These are phyloP conservation scores for Candida coquimbonensis DNA, from an alignment of 805 yeast species.

Conservation along the genomic window DNA sequence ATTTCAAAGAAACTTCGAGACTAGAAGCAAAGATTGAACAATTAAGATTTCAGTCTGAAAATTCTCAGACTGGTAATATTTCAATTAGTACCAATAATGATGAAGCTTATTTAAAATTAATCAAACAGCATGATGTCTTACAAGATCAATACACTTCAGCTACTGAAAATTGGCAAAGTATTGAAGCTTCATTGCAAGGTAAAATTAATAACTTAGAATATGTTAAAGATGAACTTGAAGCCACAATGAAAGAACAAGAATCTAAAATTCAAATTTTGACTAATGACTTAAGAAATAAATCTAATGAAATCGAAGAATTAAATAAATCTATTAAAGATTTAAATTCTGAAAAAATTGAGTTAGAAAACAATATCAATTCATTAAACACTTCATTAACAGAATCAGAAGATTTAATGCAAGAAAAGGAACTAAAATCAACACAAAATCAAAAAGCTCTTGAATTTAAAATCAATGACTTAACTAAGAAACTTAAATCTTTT, in stretches of 20 bases:
- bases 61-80: slow-evolving; percentile 22
- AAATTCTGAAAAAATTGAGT: slow-evolving; percentile 20
- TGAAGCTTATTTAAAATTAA: slow-evolving; percentile 35
- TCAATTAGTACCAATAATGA: slow-evolving; percentile 21
- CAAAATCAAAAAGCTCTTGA: slow-evolving; percentile 16
- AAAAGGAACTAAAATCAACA: slow-evolving; percentile 9
- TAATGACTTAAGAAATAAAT: slow-evolving; percentile 25
- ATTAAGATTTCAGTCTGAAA: slow-evolving; percentile 57
- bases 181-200: slow-evolving; percentile 57
- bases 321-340: slow-evolving; percentile 14
- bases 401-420: slow-evolving; percentile 20
- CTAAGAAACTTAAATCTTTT: slow-evolving; percentile 12
- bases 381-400: slow-evolving; percentile 22
- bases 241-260: slow-evolving; percentile 19
- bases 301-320: slow-evolving; percentile 17
- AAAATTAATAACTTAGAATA: slow-evolving; percentile 39
- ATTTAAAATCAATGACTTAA: slow-evolving; percentile 14
- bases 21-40: slow-evolving; percentile 68
- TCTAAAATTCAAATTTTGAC: slow-evolving; percentile 24
- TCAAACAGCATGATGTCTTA: slow-evolving; percentile 45
- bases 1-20: slow-evolving; percentile 40
- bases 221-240: slow-evolving; percentile 34
- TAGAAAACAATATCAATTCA: slow-evolving; percentile 15
- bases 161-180: slow-evolving; percentile 74
- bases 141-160: slow-evolving; percentile 71